These are phyloP conservation scores for Cetraspora pellucida DNA, from an alignment of 192 early-diverging fungal genomes.

Conservation along the genomic window DNA sequence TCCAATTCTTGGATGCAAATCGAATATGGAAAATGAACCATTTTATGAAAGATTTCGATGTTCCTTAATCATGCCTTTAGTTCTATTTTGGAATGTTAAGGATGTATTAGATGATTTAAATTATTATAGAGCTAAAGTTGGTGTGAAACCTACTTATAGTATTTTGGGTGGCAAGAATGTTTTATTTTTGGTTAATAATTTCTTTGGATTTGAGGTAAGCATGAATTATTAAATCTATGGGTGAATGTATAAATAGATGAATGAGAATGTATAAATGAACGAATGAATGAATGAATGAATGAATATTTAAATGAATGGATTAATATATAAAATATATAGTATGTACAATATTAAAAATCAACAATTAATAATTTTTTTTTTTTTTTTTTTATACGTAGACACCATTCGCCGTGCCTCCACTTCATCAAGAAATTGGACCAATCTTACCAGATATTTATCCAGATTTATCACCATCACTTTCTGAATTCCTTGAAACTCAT, in stretches of 20 bases:
- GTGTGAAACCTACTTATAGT: background rate
- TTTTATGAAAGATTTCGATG: constrained; percentile 18
- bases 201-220: constrained; percentile 29
- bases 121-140: constrained; percentile 5
- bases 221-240: background rate
- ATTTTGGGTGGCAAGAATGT: background rate
- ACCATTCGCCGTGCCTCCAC: background rate
- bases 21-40: constrained; percentile 17
- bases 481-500: constrained; percentile 32
- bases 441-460: constrained; percentile 36
- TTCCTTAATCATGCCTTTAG: background rate
- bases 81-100: background rate
- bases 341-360: too few relatives aligned
- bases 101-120: background rate
- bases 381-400: background rate
- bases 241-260: too few relatives aligned
- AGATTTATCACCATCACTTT: background rate
- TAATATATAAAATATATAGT: too few relatives aligned
- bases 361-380: too few relatives aligned
- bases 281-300: too few relatives aligned
- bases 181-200: constrained; percentile 24
- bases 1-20: constrained; percentile 12
- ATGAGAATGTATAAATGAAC: too few relatives aligned
- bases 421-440: constrained; percentile 38
- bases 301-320: too few relatives aligned